Base-by-base conservation (phyloP, 495 filamentous ascomycete species). In the Amniculicola lignicola region DNA sequence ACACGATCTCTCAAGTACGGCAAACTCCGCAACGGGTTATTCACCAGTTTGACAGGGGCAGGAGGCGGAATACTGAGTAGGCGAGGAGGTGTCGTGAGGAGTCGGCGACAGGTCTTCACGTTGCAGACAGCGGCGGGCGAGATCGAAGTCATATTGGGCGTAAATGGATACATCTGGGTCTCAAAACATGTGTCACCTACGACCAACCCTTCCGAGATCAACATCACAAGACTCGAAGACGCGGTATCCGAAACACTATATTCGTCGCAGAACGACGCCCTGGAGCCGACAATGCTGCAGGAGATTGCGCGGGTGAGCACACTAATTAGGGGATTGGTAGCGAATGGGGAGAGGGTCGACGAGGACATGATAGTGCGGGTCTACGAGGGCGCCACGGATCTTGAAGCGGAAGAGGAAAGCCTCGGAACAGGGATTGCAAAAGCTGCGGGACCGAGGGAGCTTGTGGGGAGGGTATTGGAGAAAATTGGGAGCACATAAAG, bases 161-260 rank as follows among this genome's bases (percentile, higher is more conserved):
- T 98, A 11, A 98, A 98, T 66, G 93, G 93, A 4, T 96, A 89
- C 64, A 88, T 97, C 48, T 96, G 88, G 86, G 90, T 98, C 59
- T 82, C 84, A 62, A 90, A 88, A 74, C 86, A 90, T 61, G 72
- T 69, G 4, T 72, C 74, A n/a, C 68, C 82, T 1, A 77, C 83
- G 36, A 74, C 74, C 4, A 76, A 75, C 11, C 72, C 72, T 14
- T 74, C 77, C 51, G 76, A 72, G 23, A 76, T 83, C 9, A 77
- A 77, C 1, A 88, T 95, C 58, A 94, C 86, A 22, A 79, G 87
- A 45, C 73, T 96, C 64, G 92, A 96, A 68, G 93, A 96, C 72
- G 82, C 76, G 60, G 80, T 83, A 1, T 81, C 77, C 1, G 79
- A 77, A 33, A 80, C 79, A 42, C 85, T 90, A 66, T 98, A 97